These are phyloP conservation scores for Neoboletus subvelutipes DNA, from an alignment of 768 basidiomycete species.

Conservation along the genomic window DNA sequence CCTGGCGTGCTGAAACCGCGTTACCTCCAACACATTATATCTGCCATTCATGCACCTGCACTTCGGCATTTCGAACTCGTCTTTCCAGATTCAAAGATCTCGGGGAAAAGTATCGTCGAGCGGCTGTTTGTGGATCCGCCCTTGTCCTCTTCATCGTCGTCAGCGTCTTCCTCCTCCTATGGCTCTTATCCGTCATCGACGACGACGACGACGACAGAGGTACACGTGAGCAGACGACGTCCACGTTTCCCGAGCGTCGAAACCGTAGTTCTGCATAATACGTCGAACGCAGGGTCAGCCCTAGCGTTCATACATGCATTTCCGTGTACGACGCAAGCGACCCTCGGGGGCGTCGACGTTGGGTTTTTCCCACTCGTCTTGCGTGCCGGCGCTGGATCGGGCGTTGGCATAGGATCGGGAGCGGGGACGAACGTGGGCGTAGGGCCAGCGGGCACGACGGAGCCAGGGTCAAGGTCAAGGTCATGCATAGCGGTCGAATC, in stretches of 20 bases:
- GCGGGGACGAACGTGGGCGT: not conserved
- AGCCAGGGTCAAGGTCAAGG: not conserved
- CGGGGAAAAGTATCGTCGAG: conserved; percentile 28
- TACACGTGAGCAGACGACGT: conserved; percentile 8
- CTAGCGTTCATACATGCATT: conserved; percentile 29
- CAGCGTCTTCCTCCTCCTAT: conserved; percentile 4
- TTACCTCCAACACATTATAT: conserved; percentile 31
- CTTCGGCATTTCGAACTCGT: conserved; percentile 34
- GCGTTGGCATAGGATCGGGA: not conserved
- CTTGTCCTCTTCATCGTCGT: not conserved
- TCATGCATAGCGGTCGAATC: not conserved
- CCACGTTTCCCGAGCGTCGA: conserved; percentile 30
- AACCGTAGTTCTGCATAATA: conserved; percentile 28
- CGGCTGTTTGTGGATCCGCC: conserved; percentile 22
- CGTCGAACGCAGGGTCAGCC: conserved; percentile 23
- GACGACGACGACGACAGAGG: not conserved
- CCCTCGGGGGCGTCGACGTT: conserved; percentile 27
- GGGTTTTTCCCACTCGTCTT: conserved; percentile 24
- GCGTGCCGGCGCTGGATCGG: conserved; percentile 6
- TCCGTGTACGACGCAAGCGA: conserved; percentile 19
- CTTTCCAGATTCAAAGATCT: conserved; percentile 31
- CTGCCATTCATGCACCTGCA: conserved; percentile 28
- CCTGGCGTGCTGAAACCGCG: conserved; percentile 32
- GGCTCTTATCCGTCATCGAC: conserved; percentile 2
- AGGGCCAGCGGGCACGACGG: not conserved